A percentile compares a stretch with the other conserved stretches of the same genome.
Evolutionary conservation across 2,329 filamentous ascomycete species (phyloP).

Genomic region (Bipolaris cookei): DNA sequence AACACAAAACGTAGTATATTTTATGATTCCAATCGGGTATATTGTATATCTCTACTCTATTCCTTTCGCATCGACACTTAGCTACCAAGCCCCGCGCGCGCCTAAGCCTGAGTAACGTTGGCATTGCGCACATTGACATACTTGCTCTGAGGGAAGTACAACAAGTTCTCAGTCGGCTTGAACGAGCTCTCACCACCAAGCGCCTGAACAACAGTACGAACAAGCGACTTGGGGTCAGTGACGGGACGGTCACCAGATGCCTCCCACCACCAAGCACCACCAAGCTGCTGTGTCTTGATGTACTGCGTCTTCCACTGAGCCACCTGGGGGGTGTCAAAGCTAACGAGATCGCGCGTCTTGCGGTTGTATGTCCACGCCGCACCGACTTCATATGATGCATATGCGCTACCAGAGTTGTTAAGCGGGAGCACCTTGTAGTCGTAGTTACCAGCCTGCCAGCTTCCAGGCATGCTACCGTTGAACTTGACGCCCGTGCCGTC

Average conservation of each 20-base stretch:
- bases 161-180: conserved; percentile 18
- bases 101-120: background rate
- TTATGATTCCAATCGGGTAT: no score
- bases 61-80: background rate
- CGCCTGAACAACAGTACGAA: conserved; percentile 20
- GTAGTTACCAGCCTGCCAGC: conserved; percentile 34
- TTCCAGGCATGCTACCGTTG: conserved; percentile 35
- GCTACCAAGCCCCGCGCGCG: background rate
- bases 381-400: conserved; percentile 26
- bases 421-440: conserved; percentile 40
- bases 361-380: conserved; percentile 34
- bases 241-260: conserved; percentile 27
- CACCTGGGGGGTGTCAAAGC: conserved; percentile 37
- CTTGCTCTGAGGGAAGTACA: conserved; percentile 34
- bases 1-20: background rate
- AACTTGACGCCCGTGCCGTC: conserved; percentile 58
- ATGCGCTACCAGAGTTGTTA: conserved; percentile 26
- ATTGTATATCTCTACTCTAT: no score
- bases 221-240: conserved; percentile 27
- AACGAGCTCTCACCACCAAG: conserved; percentile 23
- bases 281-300: conserved; percentile 32
- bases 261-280: conserved; percentile 44
- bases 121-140: conserved; percentile 29
- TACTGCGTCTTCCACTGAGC: conserved; percentile 33
- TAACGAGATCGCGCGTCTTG: conserved; percentile 27